Evolutionary conservation across 1,284 basidiomycete species (phyloP), one percentile per base, ranked within the genome.

Genomic region (Phenoliferia sp.): DNA sequence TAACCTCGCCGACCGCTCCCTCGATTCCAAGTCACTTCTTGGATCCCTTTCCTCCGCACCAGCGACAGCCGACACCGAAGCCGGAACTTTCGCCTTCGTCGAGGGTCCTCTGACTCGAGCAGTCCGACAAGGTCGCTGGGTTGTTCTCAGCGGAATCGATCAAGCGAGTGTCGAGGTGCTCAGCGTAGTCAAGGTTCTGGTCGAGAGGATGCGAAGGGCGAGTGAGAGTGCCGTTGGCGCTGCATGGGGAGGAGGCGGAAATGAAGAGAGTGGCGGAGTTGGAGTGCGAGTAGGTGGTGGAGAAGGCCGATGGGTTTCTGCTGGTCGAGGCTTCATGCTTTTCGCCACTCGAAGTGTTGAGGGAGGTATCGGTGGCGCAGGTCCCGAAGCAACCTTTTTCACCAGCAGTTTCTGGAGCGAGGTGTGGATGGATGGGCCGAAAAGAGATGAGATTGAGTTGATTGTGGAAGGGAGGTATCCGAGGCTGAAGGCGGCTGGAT

Each of bases 41-140:
- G 96, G 96, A 7, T 95, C 93, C 2, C 96, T 98, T 69, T 83
- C 93, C 3, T 96, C 95, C 1, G 97, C 94, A 0, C 83, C 90
- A 0, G 88, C 85, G 1, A 85, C 86, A 50, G 39, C 39, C 22
- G 65, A 64, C 17, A 26, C 63, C 22, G 39, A 65, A 16, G 89
- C 92, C 0, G 96, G 96, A 15, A 88, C 88, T 0, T 99, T 99
- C 74, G 92, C 95, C 76, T 99, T 94, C 90, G 90, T 90, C 78
- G 94, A 99, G 74, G 96, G 96, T 16, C 90, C 94, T 0, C 83
- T 99, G 57, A 88, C 95, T 7, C 89, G 90, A 58, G 90, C 95
- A 0, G 89, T 99, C 82, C 85, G 87, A 54, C 87, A 91, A 73
- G 96, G 96, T 17, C 87, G 88, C 76, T 99, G 96, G 95, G 83